Evolutionary conservation across 2,329 filamentous ascomycete species (phyloP), one percentile per base, ranked within the genome.

Genomic region (Cylindrodendrum hubeiense): DNA sequence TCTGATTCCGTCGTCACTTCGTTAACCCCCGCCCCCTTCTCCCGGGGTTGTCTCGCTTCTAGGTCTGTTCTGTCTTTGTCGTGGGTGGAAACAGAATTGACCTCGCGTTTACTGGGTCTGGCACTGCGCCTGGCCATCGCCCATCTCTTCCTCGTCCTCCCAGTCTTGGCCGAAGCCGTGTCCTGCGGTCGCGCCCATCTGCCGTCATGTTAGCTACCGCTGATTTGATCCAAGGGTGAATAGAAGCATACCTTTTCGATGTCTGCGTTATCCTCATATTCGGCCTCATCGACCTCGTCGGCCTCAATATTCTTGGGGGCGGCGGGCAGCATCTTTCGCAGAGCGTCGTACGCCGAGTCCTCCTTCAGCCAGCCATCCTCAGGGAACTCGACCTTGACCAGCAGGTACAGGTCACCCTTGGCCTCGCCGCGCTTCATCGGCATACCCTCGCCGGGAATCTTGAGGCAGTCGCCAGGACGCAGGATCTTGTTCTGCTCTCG

Each of bases 401-500:
- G 83, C 44, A 99, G 85, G 80, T 95, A 99, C 19, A 99, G 83
- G 75, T 98, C 94, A 46, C 96, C 96, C 77, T 90, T 94, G 5
- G 83, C 76, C 41, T 99, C 96, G 68, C 91, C 93, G 62, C 91
- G 90, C 86, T 98, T 98, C 72, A 91, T 80, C 2, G 96, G 96
- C 96, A 99, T 99, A 65, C 96, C 96, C 82, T 99, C 96, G 26
- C 94, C 94, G 2, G 86, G 80, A 1, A 99, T 84, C 83, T 94
- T 97, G 73, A 99, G 86, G 8, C 95, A 88, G 77, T 99, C 93
- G 26, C 90, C 91, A 0, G 96, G 95, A 26, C 90, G 89, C 37
- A 99, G 82, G 55, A 98, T 86, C 78, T 95, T 92, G 71, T 95
- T 95, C 74, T 92, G 89, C 17, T 93, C 89, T 70, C 96, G 91